These are phyloP conservation scores for Leucocoprinus leucothites DNA, from an alignment of 768 basidiomycete species.

Conservation along the genomic window DNA sequence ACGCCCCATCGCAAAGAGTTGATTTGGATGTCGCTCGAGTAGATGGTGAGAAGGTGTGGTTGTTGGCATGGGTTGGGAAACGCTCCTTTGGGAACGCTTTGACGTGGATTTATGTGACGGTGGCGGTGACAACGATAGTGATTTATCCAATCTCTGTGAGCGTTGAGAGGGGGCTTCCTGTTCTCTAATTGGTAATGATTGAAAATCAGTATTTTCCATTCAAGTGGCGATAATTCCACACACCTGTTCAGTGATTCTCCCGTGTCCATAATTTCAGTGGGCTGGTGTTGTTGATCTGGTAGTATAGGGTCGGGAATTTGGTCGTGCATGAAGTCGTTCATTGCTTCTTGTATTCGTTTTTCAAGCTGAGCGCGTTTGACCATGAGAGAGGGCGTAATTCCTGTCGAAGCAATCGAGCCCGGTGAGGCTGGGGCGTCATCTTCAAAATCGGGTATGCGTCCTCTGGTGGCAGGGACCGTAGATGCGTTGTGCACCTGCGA, in stretches of 20 bases:
- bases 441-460: background rate
- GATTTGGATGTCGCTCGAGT: background rate
- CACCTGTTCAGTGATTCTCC: background rate
- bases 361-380: background rate
- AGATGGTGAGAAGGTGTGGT: background rate
- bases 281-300: background rate
- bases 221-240: background rate
- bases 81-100: background rate
- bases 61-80: background rate
- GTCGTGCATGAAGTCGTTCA: background rate
- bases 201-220: background rate
- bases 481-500: background rate
- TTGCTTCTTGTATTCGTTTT: background rate
- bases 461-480: too few relatives aligned
- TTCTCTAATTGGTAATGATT: background rate
- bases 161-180: background rate
- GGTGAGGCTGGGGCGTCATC: background rate
- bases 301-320: background rate
- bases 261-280: background rate
- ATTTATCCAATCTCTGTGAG: background rate
- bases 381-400: background rate
- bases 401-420: slow-evolving; percentile 4
- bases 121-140: background rate
- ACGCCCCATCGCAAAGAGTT: background rate
- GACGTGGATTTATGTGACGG: background rate